Evolutionary conservation across 148 eudicot species (phyloP).

Genomic region (Fagopyrum homotropicum): DNA sequence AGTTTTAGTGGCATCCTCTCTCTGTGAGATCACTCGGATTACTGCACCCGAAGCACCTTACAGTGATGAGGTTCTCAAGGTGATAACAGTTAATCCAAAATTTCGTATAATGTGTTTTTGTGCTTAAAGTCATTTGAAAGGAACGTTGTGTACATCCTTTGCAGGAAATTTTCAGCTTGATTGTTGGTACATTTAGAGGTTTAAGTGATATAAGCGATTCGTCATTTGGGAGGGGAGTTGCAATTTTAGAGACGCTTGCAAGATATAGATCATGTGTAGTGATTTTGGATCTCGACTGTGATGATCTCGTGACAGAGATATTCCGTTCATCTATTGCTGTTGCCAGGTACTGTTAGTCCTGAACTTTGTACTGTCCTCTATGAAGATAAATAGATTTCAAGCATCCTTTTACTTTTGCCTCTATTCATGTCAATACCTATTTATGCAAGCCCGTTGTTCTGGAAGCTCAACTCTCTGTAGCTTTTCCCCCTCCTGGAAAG

Average conservation of each 20-base stretch:
- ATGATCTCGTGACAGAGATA: conserved; percentile 79
- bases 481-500: not conserved
- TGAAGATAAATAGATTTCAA: not conserved
- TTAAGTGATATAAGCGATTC: conserved; percentile 71
- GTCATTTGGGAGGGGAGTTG: conserved; percentile 81
- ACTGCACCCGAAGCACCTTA: conserved; percentile 99
- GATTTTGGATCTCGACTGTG: conserved; percentile 98
- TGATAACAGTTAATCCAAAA: conserved; percentile 15
- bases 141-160: conserved; percentile 14
- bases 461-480: not conserved
- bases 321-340: conserved; percentile 73
- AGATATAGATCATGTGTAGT: conserved; percentile 95
- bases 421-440: not conserved
- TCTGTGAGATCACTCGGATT: conserved; percentile 92
- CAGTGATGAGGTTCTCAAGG: conserved; percentile 81
- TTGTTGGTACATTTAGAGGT: conserved; percentile 78
- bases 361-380: not conserved
- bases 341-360: conserved; percentile 50
- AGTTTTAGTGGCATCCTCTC: conserved; percentile 80
- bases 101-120: conserved; percentile 13
- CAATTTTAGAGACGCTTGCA: conserved; percentile 87
- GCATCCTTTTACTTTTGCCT: not conserved
- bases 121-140: not conserved
- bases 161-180: conserved; percentile 78
- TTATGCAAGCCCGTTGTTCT: not conserved